Evolutionary conservation across 2,329 filamentous ascomycete species (phyloP).

Genomic region (Fusarium sp.): DNA sequence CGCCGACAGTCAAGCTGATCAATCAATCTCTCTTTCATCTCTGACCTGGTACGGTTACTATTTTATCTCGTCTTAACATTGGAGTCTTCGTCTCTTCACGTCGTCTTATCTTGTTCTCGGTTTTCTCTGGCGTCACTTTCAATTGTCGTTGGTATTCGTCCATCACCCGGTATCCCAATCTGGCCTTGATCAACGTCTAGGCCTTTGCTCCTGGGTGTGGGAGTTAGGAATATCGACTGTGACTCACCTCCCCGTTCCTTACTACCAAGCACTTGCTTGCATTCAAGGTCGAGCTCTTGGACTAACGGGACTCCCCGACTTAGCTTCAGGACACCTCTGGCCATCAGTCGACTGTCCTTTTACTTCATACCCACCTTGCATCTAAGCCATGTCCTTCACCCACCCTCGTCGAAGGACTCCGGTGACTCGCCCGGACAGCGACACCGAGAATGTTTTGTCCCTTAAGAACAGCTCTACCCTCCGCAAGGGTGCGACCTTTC

Average conservation of each 20-base stretch:
- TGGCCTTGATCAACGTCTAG: slow-evolving; percentile 41
- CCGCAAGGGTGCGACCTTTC: slow-evolving; percentile 77
- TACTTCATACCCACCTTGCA: slow-evolving; percentile 46
- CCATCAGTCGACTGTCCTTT: slow-evolving; percentile 44
- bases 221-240: slow-evolving; percentile 48
- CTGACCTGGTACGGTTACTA: slow-evolving; percentile 41
- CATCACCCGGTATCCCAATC: slow-evolving; percentile 35
- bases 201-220: slow-evolving; percentile 40
- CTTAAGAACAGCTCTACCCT: slow-evolving; percentile 60
- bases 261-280: slow-evolving; percentile 41
- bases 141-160: slow-evolving; percentile 30
- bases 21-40: slow-evolving; percentile 27
- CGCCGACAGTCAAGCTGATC: slow-evolving; percentile 29
- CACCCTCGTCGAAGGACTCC: slow-evolving; percentile 61
- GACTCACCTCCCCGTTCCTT: slow-evolving; percentile 49
- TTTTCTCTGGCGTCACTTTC: slow-evolving; percentile 21
- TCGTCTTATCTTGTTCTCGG: slow-evolving; percentile 17
- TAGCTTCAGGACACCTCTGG: slow-evolving; percentile 50
- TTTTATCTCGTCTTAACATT: slow-evolving; percentile 35
- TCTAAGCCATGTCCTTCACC: slow-evolving; percentile 61
- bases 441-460: slow-evolving; percentile 49
- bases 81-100: slow-evolving; percentile 13
- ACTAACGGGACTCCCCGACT: slow-evolving; percentile 47
- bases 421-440: slow-evolving; percentile 54
- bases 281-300: slow-evolving; percentile 43